Base-by-base conservation (phyloP, 2,329 filamentous ascomycete species). In the Zalaria obscura region DNA sequence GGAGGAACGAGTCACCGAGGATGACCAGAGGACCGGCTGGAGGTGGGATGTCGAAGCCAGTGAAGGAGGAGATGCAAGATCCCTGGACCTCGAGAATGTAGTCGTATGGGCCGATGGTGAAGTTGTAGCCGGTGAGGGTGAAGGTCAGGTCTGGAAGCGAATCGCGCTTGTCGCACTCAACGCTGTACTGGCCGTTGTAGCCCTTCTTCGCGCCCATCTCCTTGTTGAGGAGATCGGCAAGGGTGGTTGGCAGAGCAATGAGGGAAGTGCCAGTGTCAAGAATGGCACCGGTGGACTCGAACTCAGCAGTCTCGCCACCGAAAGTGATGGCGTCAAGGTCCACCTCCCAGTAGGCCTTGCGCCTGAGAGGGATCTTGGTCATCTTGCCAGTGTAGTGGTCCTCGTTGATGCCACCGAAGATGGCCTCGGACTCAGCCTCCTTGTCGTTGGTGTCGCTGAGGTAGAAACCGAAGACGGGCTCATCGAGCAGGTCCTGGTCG, bases 291-390 rank as follows among this genome's bases (percentile, higher is more conserved):
- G 87, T 95, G 72, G 85, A 78, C 50, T 96, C 89, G 50, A 96
- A 79, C 64, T 94, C 83, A 47, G 88, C 88, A 51, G 77, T 80
- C 58, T 83, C 76, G 40, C 88, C 75, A 54, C 91, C 93, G 50
- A 95, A 86, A 42, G 82, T 78, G 67, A 98, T 91, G 49, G 86
- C 74, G 57, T 96, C 81, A 47, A 98, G 79, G 57, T 96, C 88
- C 42, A 98, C 89, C 75, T 98, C 91, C 91, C 91, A 98, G 76
- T 98, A 98, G 39, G 91, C 91, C 81, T 96, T 96, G 62, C 91
- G 85, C 64, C 91, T 85, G 53, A 98, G 77, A 42, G 91, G 91
- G 52, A 98, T 86, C 64, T 87, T 93, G 61, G 80, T 84, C 56
- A 98, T 75, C 65, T 96, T 80, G 57, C 91, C 91, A 33, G 73